Conservation (phyloP, 345 rosid species). For the Moricandia moricandioides region DNA sequence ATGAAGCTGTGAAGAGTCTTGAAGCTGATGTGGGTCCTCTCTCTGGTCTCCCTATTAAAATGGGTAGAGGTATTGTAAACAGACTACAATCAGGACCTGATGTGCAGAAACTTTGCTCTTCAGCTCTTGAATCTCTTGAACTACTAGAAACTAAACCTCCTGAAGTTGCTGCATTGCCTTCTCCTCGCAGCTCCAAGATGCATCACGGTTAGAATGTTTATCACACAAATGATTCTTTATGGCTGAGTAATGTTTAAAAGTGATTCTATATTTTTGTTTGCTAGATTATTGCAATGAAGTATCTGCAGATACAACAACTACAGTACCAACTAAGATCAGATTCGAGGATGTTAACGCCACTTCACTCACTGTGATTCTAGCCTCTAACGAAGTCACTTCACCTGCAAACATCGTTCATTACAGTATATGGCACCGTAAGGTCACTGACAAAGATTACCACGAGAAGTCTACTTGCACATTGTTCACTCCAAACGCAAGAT, state of each 20-base stretch:
- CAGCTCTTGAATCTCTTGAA: constrained; percentile 60
- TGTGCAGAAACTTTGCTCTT: constrained; percentile 70
- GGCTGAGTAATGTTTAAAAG: neutral
- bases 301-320: constrained; percentile 39
- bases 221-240: neutral
- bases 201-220: constrained; percentile 21
- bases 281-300: constrained; percentile 24
- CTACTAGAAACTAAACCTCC: constrained; percentile 23
- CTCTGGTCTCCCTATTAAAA: constrained; percentile 55
- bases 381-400: constrained; percentile 41
- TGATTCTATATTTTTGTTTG: constrained; percentile 23
- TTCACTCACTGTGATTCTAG: constrained; percentile 60
- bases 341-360: constrained; percentile 68
- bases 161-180: constrained; percentile 19
- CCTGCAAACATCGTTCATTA: constrained; percentile 47
- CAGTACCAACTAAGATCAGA: constrained; percentile 43
- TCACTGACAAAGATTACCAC: constrained; percentile 48
- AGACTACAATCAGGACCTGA: constrained; percentile 69
- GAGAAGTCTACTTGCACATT: constrained; percentile 72
- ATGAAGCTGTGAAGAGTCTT: constrained; percentile 52
- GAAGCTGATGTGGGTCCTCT: constrained; percentile 70
- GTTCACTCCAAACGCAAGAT: constrained; percentile 56
- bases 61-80: constrained; percentile 79
- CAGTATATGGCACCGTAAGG: constrained; percentile 79
- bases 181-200: constrained; percentile 2